phyloP scores from a whole-genome alignment of 768 basidiomycete species.

The Galerina sulciceps region DNA sequence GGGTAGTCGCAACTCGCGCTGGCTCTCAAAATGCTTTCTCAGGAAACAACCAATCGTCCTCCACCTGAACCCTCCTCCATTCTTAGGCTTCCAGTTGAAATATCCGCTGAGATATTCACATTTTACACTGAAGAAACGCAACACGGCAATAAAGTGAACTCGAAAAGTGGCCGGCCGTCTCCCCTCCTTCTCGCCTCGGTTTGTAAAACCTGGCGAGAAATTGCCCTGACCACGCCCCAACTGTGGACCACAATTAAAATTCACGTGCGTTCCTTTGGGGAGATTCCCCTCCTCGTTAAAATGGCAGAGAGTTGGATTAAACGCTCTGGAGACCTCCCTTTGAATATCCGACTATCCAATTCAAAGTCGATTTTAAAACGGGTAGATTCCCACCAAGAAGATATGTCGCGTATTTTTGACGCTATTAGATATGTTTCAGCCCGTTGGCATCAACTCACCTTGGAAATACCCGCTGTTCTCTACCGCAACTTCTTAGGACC shows the following conservation, averaged over 20 bases:
- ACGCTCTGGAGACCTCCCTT: neutral
- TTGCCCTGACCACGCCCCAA: neutral
- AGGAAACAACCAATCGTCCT: no score
- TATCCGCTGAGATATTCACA: no score
- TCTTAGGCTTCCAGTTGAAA: no score
- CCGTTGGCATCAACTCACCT: no score
- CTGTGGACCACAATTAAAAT: neutral
- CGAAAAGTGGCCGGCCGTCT: neutral
- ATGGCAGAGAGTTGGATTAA: neutral
- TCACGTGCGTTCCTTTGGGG: neutral
- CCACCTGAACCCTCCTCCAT: no score
- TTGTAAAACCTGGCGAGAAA: neutral
- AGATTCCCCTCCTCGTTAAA: neutral
- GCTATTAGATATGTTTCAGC: neutral
- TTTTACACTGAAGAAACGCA: no score
- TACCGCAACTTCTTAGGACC: no score
- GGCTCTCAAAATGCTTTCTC: no score
- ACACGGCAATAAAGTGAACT: no score
- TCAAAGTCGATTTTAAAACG: neutral
- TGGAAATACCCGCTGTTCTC: no score
- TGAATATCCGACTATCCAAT: neutral
- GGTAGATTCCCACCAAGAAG: neutral
- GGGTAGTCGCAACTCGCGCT: no score
- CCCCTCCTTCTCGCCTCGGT: neutral
- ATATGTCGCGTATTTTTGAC: neutral